A percentile compares a stretch with the other conserved stretches of the same genome.
Conservation (phyloP, 192 early-diverging fungal species). For the Entophlyctis helioformis region DNA sequence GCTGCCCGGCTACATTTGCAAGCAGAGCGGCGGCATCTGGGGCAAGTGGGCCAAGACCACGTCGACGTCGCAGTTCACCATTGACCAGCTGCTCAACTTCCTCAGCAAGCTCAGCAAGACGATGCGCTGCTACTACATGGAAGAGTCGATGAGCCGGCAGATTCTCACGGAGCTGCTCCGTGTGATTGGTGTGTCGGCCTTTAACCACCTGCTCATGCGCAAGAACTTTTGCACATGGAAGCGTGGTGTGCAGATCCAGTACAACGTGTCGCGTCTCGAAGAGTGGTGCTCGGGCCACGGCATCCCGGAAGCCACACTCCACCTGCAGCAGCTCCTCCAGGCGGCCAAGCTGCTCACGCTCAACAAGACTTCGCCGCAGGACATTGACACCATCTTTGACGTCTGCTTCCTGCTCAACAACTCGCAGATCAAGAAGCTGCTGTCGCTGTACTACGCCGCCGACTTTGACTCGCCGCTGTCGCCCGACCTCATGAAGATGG, state of each 20-base stretch:
- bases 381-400: constrained; percentile 98
- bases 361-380: constrained; percentile 75
- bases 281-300: constrained; percentile 98
- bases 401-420: constrained; percentile 95
- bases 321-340: constrained; percentile 89
- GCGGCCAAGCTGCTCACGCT: constrained; percentile 94
- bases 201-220: constrained; percentile 96
- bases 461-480: constrained; percentile 92
- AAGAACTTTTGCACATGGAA: constrained; percentile 99
- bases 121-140: constrained; percentile 97
- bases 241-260: constrained; percentile 98
- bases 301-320: constrained; percentile 73
- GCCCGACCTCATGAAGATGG: constrained; percentile 79
- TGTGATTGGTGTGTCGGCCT: constrained; percentile 88
- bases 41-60: constrained; percentile 76
- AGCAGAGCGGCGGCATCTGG: constrained; percentile 81
- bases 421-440: constrained; percentile 94
- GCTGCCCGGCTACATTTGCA: constrained; percentile 83
- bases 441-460: constrained; percentile 87
- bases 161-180: constrained; percentile 91
- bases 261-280: constrained; percentile 92
- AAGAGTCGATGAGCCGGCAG: constrained; percentile 80
- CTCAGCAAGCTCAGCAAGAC: constrained; percentile 88
- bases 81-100: constrained; percentile 90
- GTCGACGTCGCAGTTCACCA: constrained; percentile 68